Conservation (phyloP, 2,329 filamentous ascomycete species). For the Trichoderma cornu-damae region DNA sequence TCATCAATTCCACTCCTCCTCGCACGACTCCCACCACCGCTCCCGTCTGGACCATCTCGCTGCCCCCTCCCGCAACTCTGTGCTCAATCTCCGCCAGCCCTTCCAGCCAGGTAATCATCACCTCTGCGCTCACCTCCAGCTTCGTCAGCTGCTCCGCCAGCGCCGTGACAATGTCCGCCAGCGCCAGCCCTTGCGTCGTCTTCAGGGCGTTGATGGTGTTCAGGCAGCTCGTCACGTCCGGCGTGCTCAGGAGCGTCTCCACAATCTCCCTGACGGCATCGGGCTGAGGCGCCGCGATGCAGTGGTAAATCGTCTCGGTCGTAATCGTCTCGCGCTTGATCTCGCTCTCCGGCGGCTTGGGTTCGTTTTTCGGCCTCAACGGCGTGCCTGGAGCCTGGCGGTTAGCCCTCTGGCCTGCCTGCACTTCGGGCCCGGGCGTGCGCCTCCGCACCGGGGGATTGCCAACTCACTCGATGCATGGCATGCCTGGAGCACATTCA, state of each 20-base stretch:
- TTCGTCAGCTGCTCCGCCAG: conserved; percentile 76
- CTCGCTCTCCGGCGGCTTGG: conserved; percentile 56
- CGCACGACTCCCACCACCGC: conserved; percentile 86
- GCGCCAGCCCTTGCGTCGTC: conserved; percentile 73
- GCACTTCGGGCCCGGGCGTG: conserved; percentile 34
- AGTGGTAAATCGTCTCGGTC: conserved; percentile 93
- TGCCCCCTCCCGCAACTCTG: conserved; percentile 78
- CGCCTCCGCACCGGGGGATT: conserved; percentile 41
- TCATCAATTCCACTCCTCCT: conserved; percentile 71
- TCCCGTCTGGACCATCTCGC: conserved; percentile 84
- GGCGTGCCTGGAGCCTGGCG: conserved; percentile 54
- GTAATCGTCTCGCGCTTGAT: conserved; percentile 74
- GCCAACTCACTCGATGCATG: conserved; percentile 72
- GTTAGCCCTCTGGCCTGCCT: conserved; percentile 4
- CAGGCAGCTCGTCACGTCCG: conserved; percentile 84
- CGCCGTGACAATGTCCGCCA: conserved; percentile 89
- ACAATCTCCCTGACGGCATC: conserved; percentile 81
- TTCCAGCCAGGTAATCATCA: conserved; percentile 86
- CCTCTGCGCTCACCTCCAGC: conserved; percentile 78
- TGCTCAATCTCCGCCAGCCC: conserved; percentile 92
- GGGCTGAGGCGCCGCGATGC: conserved; percentile 91
- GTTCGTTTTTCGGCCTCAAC: conserved; percentile 54
- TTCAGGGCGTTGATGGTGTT: conserved; percentile 86
- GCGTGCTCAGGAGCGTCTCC: conserved; percentile 73
- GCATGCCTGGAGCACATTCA: conserved; percentile 95